Evolutionary conservation across 768 basidiomycete genomes (phyloP), one percentile per base, ranked within the genome.

Genomic region (Hebeloma cylindrosporum): DNA sequence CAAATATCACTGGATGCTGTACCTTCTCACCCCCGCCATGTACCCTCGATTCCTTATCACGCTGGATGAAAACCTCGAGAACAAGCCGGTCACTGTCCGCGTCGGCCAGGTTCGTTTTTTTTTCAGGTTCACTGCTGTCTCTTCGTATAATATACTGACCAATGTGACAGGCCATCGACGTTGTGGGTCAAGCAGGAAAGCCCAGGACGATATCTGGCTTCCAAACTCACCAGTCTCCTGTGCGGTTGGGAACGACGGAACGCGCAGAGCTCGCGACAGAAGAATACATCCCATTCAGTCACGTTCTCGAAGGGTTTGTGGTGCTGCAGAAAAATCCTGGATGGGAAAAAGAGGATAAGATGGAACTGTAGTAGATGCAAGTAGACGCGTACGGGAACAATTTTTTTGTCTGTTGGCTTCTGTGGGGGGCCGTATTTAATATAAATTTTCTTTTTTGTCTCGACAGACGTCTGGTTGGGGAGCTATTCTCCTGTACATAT

Each of bases 1-100:
- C 62, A 94, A 85, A 65, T 87, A 90, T 54, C 96, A 98, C 68
- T 99, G 96, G 96, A 96, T 97, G 93, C 70, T 98, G 45, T 99
- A 90, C 72, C 93, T 94, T 79, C 79, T 98, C 21, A 85, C 84
- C 5, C 86, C 93, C 2, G 89, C 93, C 47, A 98, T 99, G 96
- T 95, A 92, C 70, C 96, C 96, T 26, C 84, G 94, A 45, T 97
- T 98, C 87, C 69, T 99, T 60, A 97, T 98, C 65, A 96, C 94
- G 0, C 82, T 99, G 14, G 84, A 95, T 67, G 95, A 98, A 67
- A 79, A 93, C 46, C 82, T 95, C 47, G 80, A 93, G 54, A 83
- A 76, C 61, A 72, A 83, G 43, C 87, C 93, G 2, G 89, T 96
- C 26, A 94, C 92, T 11, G 93, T 97, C 37, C 87, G 96, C 27